phyloP scores from a whole-genome alignment of 1,284 basidiomycete genomes.

The Tranzscheliella williamsii region DNA sequence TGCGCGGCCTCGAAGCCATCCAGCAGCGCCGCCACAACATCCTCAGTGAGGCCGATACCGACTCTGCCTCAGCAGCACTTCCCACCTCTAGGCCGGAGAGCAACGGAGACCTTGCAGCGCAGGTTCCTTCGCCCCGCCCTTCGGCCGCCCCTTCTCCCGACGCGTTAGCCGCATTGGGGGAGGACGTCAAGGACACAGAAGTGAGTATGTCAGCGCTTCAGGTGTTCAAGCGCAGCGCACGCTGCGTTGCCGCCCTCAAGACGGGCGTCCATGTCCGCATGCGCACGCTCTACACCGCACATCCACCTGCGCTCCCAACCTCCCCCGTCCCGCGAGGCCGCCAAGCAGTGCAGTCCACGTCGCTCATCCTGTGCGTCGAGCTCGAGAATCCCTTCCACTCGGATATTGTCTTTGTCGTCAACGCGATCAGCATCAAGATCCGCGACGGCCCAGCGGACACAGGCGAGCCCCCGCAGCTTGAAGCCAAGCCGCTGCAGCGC shows the following conservation, averaged over 20 bases:
- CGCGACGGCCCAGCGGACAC: background rate
- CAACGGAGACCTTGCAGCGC: conserved; percentile 26
- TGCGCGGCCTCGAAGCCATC: conserved; percentile 8
- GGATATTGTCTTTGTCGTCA: conserved; percentile 11
- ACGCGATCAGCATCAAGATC: conserved; percentile 21
- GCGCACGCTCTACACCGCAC: conserved; percentile 30
- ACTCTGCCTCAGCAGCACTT: conserved; percentile 1
- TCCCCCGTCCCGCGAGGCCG: background rate
- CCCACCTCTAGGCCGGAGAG: conserved; percentile 6
- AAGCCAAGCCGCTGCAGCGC: conserved; percentile 8
- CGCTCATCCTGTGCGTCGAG: conserved; percentile 39
- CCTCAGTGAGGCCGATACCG: background rate
- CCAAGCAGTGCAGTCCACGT: conserved; percentile 4
- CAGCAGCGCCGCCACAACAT: conserved; percentile 10
- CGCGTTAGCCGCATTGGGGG: too few species aligned
- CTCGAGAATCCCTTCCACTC: conserved; percentile 34
- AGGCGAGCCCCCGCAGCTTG: background rate
- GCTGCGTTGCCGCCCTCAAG: conserved; percentile 19
- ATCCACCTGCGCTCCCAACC: background rate
- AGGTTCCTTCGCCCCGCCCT: background rate
- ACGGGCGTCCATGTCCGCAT: conserved; percentile 40
- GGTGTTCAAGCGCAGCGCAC: conserved; percentile 32
- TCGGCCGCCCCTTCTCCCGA: background rate
- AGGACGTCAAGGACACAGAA: background rate
- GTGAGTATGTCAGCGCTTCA: background rate